Evolutionary conservation across 768 basidiomycete species (phyloP).

Genomic region (Paxillus involutus): DNA sequence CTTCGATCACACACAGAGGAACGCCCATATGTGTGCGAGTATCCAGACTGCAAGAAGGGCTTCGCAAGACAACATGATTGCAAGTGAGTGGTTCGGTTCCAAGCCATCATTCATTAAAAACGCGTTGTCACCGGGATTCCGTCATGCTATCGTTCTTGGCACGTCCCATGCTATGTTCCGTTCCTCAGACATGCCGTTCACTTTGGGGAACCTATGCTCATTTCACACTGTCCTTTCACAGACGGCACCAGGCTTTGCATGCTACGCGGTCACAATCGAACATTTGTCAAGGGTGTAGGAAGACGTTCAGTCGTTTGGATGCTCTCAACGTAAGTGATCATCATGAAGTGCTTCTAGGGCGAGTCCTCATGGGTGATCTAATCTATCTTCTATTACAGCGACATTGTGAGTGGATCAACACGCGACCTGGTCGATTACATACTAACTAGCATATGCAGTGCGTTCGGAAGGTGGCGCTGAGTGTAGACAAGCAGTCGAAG

Average conservation of each 20-base stretch:
- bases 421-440: constrained; percentile 21
- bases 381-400: constrained; percentile 46
- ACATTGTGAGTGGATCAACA: constrained; percentile 60
- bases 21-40: constrained; percentile 90
- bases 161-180: neutral
- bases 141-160: neutral
- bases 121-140: neutral
- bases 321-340: constrained; percentile 81
- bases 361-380: constrained; percentile 20
- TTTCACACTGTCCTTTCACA: constrained; percentile 26
- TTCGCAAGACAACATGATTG: constrained; percentile 97
- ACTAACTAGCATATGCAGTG: constrained; percentile 46
- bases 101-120: neutral
- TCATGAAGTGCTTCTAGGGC: constrained; percentile 28
- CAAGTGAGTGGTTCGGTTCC: constrained; percentile 64
- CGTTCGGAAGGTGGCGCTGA: constrained; percentile 85
- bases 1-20: constrained; percentile 95
- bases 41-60: constrained; percentile 92
- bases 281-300: constrained; percentile 88
- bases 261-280: constrained; percentile 81
- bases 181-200: neutral
- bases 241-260: constrained; percentile 90
- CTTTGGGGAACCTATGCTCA: neutral
- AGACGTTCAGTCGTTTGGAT: constrained; percentile 92
- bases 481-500: constrained; percentile 51